Evolutionary conservation across 495 filamentous ascomycete species (phyloP).

Genomic region (Lasiosphaeria hispida): DNA sequence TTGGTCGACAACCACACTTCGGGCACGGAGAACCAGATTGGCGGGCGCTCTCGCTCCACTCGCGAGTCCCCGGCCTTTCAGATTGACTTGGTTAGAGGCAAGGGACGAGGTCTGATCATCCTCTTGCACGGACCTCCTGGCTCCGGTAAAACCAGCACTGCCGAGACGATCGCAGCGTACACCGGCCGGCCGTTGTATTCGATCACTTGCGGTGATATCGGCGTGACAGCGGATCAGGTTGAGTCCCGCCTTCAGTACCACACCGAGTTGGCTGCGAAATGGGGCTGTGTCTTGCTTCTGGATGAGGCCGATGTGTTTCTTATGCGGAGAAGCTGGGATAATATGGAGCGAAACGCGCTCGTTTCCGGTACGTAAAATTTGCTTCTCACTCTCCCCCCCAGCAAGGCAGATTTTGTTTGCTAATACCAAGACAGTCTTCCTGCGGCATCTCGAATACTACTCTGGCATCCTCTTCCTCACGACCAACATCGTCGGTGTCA

Average conservation of each 20-base stretch:
- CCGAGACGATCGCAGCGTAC: constrained; percentile 49
- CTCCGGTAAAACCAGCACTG: constrained; percentile 58
- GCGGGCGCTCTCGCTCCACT: constrained; percentile 2
- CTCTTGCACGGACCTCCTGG: constrained; percentile 55
- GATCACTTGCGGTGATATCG: constrained; percentile 55
- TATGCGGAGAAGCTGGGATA: constrained; percentile 38
- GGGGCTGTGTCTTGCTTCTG: constrained; percentile 53
- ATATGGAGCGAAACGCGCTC: constrained; percentile 50
- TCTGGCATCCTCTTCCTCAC: constrained; percentile 57
- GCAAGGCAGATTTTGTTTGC: constrained; percentile 38
- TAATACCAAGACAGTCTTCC: constrained; percentile 38
- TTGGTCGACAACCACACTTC: constrained; percentile 37
- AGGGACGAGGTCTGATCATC: constrained; percentile 52
- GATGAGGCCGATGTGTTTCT: constrained; percentile 55
- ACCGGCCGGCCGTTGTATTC: constrained; percentile 49
- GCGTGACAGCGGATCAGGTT: constrained; percentile 39
- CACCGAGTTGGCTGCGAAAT: constrained; percentile 50
- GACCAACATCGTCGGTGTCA: constrained; percentile 49
- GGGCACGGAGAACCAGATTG: background rate
- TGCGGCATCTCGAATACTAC: constrained; percentile 58
- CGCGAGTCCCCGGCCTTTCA: background rate
- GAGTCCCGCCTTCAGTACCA: constrained; percentile 43
- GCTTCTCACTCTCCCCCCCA: background rate
- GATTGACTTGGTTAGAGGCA: constrained; percentile 48
- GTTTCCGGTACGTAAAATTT: constrained; percentile 31